Evolutionary conservation across 495 filamentous ascomycete genomes (phyloP), one percentile per base, ranked within the genome.

Genomic region (Aspergillus olivimuriae): DNA sequence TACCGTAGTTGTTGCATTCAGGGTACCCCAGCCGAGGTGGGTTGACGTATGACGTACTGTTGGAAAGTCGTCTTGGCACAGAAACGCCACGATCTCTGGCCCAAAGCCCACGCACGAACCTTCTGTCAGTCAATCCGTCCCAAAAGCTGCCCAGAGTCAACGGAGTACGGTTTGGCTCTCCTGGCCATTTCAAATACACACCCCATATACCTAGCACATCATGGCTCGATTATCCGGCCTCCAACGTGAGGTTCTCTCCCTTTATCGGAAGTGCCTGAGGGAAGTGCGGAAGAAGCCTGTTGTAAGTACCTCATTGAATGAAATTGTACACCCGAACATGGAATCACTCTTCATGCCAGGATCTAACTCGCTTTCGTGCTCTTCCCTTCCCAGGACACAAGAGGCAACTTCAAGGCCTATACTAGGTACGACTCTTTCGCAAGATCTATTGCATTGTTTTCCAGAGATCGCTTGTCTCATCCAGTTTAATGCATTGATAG

Each of bases 211-310:
- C 11, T 28, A 28, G 6, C 11, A 5, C 24, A 16, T 41, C 22
- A 56, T 70, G 66, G 63, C 65, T 16, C 59, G 80, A 56, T 73
- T 86, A 15, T 94, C 91, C 7, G 94, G 94, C 26, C 73, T 97
- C n/a, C 94, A 98, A 56, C 82, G 80, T 57, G 86, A 94, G 43
- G 90, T 98, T 6, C 62, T 97, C 31, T 72, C 79, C 26, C 78
- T 98, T 8, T 98, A 97, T 55, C 81, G 89, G 35, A 77, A 80
- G 53, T 96, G 89, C 52, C 71, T 98, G 20, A 75, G 89, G 38
- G 86, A 83, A 53, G 78, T 81, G 41, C 74, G 81, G 41, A 86
- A 83, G 52, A 98, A 98, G 63, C 89, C 92, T 39, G 52, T 65
- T 49, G 86, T 91, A 61, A 55, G 77, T 70, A 18, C 20, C 20